phyloP scores from a whole-genome alignment of 2,329 filamentous ascomycete genomes.

The Aspergillus sojae region DNA sequence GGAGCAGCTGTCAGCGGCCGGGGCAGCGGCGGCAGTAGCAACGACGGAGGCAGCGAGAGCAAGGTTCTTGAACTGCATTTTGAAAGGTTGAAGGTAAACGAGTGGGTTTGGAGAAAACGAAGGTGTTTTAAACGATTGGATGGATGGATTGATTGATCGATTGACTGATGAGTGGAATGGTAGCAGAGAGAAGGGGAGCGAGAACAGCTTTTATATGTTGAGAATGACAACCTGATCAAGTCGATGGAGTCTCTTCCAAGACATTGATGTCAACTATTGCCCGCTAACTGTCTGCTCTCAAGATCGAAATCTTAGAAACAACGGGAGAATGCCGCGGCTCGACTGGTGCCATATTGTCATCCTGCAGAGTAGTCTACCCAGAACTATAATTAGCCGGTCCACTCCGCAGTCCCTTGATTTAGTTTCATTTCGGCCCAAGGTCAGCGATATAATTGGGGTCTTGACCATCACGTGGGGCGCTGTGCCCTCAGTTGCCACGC shows the following conservation, averaged over 20 bases:
- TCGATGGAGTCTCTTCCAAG: neutral
- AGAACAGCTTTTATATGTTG: neutral
- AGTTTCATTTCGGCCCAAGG: neutral
- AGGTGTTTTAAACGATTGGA: neutral
- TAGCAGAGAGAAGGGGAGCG: neutral
- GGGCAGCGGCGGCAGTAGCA: constrained; percentile 29
- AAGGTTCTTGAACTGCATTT: constrained; percentile 34
- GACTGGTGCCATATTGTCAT: neutral
- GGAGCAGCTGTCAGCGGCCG: constrained; percentile 14
- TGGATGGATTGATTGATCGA: neutral
- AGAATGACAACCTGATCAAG: neutral
- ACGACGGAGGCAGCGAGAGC: constrained; percentile 34
- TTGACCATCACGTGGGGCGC: neutral
- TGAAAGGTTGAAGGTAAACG: constrained; percentile 10
- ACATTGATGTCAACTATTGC: constrained; percentile 1
- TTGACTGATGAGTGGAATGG: neutral
- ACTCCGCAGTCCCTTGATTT: neutral
- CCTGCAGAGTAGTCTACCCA: neutral
- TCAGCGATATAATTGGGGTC: neutral
- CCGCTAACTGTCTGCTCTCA: neutral
- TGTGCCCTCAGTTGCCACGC: neutral
- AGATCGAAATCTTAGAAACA: neutral
- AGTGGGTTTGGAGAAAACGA: neutral
- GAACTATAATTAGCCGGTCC: constrained; percentile 2
- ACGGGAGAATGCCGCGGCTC: neutral